Percentiles rank a stretch among this genome's conserved stretches.
Evolutionary conservation across 306 rosid species (phyloP).

Genomic region (Pyrus bretschneideri): DNA sequence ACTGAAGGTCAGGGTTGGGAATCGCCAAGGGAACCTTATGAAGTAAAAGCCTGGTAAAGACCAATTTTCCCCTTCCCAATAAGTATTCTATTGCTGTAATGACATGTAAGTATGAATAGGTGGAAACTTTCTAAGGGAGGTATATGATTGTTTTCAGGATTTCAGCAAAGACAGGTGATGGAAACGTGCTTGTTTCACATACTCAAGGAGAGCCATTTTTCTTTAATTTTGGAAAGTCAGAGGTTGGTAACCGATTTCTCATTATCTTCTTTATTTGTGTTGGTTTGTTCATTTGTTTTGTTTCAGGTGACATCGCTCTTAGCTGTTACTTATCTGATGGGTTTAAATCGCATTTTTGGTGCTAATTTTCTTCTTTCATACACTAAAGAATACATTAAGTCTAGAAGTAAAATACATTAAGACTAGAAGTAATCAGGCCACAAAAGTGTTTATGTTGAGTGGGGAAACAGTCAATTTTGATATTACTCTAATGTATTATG

Average conservation of each 20-base stretch:
- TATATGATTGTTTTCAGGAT: constrained; percentile 53
- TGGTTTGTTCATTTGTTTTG: background rate
- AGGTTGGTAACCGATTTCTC: constrained; percentile 39
- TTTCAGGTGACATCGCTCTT: background rate
- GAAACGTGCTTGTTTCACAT: constrained; percentile 58
- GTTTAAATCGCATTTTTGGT: background rate
- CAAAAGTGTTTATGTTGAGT: background rate
- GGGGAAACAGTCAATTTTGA: background rate
- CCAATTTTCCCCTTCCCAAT: background rate
- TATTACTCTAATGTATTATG: background rate
- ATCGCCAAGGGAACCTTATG: constrained; percentile 93
- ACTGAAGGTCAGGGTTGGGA: constrained; percentile 96
- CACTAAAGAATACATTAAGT: background rate
- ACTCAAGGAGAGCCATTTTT: constrained; percentile 70
- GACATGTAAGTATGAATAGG: constrained; percentile 4
- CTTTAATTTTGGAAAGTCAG: constrained; percentile 89
- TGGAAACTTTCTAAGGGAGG: constrained; percentile 20
- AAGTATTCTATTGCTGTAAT: constrained; percentile 6
- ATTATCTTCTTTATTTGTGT: constrained; percentile 1
- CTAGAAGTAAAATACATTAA: background rate
- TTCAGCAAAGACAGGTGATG: constrained; percentile 64
- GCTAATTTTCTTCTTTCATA: background rate
- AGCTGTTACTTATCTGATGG: background rate
- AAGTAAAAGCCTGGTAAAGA: constrained; percentile 89
- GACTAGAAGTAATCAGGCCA: background rate